Conservation (phyloP, 202 grass and related monocot species). For the Bolboschoenoplectus hybrid region DNA sequence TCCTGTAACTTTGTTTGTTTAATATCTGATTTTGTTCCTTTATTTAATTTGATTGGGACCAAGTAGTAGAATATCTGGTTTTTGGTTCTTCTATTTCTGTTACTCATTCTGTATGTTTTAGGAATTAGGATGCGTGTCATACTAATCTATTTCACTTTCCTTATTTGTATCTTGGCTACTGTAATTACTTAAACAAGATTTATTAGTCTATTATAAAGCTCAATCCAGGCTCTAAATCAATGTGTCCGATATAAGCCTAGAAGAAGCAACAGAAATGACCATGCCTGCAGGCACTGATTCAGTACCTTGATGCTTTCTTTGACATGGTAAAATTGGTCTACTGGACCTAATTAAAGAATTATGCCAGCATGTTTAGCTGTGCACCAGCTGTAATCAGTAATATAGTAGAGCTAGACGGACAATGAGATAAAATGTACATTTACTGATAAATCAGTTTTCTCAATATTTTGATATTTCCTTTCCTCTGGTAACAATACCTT, state of each 20-base stretch:
- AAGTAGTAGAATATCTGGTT: not conserved
- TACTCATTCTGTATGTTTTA: not conserved
- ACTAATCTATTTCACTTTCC: not conserved
- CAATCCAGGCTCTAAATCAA: not conserved
- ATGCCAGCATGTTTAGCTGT: constrained; percentile 6
- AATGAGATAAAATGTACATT: not conserved
- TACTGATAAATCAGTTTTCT: not conserved
- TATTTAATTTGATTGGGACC: not conserved
- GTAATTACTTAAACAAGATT: not conserved
- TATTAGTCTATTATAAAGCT: not conserved
- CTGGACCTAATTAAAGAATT: not conserved
- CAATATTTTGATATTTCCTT: constrained; percentile 8
- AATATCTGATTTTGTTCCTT: not conserved
- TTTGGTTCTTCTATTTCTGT: not conserved
- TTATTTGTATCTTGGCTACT: not conserved
- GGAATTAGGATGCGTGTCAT: not conserved
- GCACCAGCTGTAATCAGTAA: not conserved
- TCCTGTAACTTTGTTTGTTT: not conserved
- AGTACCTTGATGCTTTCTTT: not conserved
- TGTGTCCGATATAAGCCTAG: not conserved
- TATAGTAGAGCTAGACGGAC: not conserved
- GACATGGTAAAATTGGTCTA: not conserved
- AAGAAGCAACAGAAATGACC: not conserved
- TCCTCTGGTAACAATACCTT: constrained; percentile 1
- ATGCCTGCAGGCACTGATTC: not conserved